Base-by-base conservation (phyloP, 805 yeast genomes). In the Brettanomyces sp. region DNA sequence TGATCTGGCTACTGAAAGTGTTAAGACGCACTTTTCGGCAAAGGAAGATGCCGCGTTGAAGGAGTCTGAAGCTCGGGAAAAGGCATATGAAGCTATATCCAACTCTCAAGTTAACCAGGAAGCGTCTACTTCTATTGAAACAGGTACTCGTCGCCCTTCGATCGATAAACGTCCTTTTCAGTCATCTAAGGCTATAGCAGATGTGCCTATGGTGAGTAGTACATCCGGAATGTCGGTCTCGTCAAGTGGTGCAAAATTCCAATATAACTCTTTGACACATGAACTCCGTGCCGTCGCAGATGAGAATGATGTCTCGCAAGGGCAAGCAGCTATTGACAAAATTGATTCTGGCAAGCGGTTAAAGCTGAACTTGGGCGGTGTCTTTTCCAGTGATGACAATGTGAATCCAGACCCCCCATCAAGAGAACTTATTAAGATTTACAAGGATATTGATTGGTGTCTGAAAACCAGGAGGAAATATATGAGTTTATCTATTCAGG, bases 401-500 rank as follows among this genome's bases (percentile, higher is more conserved):
- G 59, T 64, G 3, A 56, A 76, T 1, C 71, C 71, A 42, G 85
- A 80, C 43, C 67, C 70, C 38, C 86, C 90, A 1, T 79, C 89
- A 0, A 76, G 75, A 4, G 95, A 85, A 52, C 66, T 85, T 52
- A 66, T 82, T 46, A 80, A 76, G 46, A 67, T 85, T 41, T 85
- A 78, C 57, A 61, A 73, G 25, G 77, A 82, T 48, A 80, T 85
- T 34, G 73, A 76, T 47, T 65, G 66, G 36, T 85, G 96, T 59
- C 72, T 91, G 49, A 79, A 76, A 11, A 58, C 86, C 50, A 80
- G 99, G 61, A 80, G 76, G 53, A 84, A 81, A 58, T 93, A 91
- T 62, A 83, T 85, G 64, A 56, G 64, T 2, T 53, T 77, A 9
- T 88, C 97, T 1, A 53, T 77, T 45, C 99, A 93, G 66, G 69